A percentile compares a stretch with the other conserved stretches of the same genome.
Conservation (phyloP, 768 basidiomycete genomes). For the Krasilnikovozyma curviuscula region DNA sequence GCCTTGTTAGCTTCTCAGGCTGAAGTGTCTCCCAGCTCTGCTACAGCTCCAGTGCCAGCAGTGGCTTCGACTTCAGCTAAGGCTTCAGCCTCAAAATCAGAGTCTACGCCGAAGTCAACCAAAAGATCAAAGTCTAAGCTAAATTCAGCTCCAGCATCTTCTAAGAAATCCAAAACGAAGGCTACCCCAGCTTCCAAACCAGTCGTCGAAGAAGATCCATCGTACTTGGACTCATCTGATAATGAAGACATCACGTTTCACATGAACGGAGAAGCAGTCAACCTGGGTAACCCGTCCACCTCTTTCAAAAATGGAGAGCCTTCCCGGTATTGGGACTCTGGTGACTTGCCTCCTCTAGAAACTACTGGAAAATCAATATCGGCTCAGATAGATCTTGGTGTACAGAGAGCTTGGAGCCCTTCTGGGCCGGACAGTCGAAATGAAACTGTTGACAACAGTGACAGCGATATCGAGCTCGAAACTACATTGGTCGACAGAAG, state of each 20-base stretch:
- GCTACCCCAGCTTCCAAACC: too few relatives aligned
- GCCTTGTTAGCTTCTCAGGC: not conserved
- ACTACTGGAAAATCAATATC: not conserved
- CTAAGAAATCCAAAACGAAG: not conserved
- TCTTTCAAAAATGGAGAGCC: not conserved
- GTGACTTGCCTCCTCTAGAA: not conserved
- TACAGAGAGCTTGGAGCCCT: not conserved
- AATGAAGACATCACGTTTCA: not conserved
- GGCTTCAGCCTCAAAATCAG: too few relatives aligned
- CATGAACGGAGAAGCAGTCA: constrained; percentile 5
- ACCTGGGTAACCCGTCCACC: not conserved
- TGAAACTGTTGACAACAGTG: not conserved
- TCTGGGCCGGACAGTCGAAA: not conserved
- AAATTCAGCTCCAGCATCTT: not conserved
- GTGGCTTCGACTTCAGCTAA: not conserved
- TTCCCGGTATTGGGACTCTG: constrained; percentile 4
- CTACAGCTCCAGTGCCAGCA: not conserved
- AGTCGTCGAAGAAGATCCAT: too few relatives aligned
- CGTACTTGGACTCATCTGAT: not conserved
- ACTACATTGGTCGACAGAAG: not conserved
- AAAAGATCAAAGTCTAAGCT: not conserved
- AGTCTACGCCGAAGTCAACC: not conserved
- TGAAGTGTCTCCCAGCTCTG: not conserved
- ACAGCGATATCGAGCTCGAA: not conserved
- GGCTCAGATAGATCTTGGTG: not conserved